Percentiles rank a stretch among this genome's conserved stretches.
phyloP scores from a whole-genome alignment of 352 stramenopile genomes.

The Thraustochytrium sp. region DNA sequence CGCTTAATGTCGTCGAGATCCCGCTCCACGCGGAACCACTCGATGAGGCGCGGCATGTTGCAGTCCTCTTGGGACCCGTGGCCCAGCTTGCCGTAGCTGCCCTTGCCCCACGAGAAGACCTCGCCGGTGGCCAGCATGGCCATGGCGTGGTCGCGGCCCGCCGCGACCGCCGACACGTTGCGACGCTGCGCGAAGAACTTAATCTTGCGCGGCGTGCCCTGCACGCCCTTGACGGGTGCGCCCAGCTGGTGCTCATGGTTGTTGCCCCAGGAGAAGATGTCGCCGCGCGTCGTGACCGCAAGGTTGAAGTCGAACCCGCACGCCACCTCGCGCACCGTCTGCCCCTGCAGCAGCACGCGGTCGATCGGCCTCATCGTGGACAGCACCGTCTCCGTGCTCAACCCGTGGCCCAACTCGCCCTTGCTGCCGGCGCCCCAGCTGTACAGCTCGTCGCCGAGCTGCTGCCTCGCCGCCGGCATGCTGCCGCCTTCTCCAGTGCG shows the following conservation, averaged over 20 bases:
- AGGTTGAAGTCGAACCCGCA: constrained; percentile 35
- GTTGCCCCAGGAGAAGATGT: constrained; percentile 23
- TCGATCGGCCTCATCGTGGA: constrained; percentile 17
- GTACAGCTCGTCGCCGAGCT: constrained; percentile 17
- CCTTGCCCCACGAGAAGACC: constrained; percentile 68
- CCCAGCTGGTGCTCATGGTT: constrained; percentile 15
- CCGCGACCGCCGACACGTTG: neutral
- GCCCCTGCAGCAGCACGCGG: constrained; percentile 21
- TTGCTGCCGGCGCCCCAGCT: constrained; percentile 33
- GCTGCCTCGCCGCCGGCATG: no score
- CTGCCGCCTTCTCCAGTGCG: no score
- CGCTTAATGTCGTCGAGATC: no score
- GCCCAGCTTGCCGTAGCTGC: constrained; percentile 63
- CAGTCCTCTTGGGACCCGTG: constrained; percentile 8
- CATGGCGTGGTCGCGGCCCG: constrained; percentile 10
- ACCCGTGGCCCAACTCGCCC: constrained; percentile 17
- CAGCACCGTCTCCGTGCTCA: neutral
- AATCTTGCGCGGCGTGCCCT: neutral
- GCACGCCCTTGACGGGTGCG: neutral
- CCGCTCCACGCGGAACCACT: neutral
- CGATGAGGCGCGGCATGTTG: neutral
- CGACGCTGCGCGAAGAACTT: constrained; percentile 2
- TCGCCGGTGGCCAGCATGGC: constrained; percentile 47
- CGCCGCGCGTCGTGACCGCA: neutral
- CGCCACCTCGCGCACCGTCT: neutral